These are phyloP conservation scores for Boletus reticuloceps DNA, from an alignment of 768 basidiomycete species.

Conservation along the genomic window DNA sequence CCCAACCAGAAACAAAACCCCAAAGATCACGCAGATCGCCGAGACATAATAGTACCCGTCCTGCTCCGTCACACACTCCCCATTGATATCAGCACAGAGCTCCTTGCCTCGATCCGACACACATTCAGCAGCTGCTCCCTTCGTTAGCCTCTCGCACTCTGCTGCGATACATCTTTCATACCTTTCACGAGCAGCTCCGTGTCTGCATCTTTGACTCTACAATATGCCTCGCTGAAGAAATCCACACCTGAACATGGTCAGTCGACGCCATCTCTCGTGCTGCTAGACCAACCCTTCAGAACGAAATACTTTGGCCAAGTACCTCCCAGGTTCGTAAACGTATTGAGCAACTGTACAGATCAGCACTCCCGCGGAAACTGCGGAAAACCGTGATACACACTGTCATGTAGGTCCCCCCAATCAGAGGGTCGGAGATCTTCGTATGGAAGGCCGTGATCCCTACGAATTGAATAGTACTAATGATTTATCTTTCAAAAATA, in stretches of 20 bases:
- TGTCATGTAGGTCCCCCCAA: constrained; percentile 99
- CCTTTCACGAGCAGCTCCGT: constrained; percentile 54
- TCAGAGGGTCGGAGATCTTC: constrained; percentile 90
- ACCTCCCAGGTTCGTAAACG: constrained; percentile 93
- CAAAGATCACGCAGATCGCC: constrained; percentile 72
- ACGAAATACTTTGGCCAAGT: constrained; percentile 98
- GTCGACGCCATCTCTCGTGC: not conserved
- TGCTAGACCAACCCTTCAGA: constrained; percentile 61
- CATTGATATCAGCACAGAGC: constrained; percentile 69
- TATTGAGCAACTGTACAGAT: constrained; percentile 75
- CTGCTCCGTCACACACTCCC: constrained; percentile 75
- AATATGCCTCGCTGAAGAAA: constrained; percentile 80
- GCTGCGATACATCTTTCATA: constrained; percentile 23
- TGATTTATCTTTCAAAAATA: not conserved
- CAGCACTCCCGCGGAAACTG: constrained; percentile 5
- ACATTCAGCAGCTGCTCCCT: constrained; percentile 70
- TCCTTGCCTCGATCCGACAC: constrained; percentile 89
- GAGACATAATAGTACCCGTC: constrained; percentile 94
- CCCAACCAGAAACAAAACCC: constrained; percentile 65
- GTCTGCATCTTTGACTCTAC: constrained; percentile 62
- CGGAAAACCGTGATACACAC: constrained; percentile 42
- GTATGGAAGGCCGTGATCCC: constrained; percentile 99
- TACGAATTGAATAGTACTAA: constrained; percentile 96
- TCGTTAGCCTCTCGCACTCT: constrained; percentile 7
- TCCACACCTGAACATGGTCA: constrained; percentile 62